Evolutionary conservation across 1,284 basidiomycete species (phyloP), one percentile per base, ranked within the genome.

Genomic region (Austroboletus niveus): DNA sequence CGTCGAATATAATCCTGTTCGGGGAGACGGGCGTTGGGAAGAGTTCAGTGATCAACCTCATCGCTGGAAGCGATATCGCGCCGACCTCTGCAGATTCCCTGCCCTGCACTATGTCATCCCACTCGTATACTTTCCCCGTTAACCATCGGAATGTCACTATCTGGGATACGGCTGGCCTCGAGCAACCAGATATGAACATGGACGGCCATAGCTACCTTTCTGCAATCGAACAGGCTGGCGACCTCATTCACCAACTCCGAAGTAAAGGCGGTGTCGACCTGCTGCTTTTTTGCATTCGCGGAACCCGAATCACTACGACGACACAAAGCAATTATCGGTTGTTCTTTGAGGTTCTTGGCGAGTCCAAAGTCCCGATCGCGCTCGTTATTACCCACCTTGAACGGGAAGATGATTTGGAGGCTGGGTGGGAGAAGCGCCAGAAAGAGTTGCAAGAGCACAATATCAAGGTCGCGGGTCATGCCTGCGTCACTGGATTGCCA

Each of bases 201-300:
- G 47, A 62, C 22, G 22, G 22, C 22, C 22, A 24, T 27, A 44
- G 62, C 53, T 55, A 63, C 57, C 45, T 68, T 45, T 47, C 69
- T 1, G 69, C 71, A 2, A 67, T 77, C 49, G 61, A 63, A 29
- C 57, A 70, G 47, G 66, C 74, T 14, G 69, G 59, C 52, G 49
- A 56, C 0, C 66, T 77, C 12, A 60, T 77, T 50, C 54, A 60
- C 14, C 56, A 58, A 8, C 38, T 39, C 20, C n/a, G 20, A 20
- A 22, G 20, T 8, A n/a, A 39, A 22, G 38, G 38, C 38, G 38
- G 38, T 22, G 38, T 22, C 20, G 38, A 39, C 17, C 38, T 39
- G 8, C 38, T 20, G 7, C 38, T 39, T 9, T 20, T 22, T 17
- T 39, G 38, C 12, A 22, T 39, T 20, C 38, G 38, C 7, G 38